Conservation (phyloP, 2,329 filamentous ascomycete species). For the Venturia pyrina region DNA sequence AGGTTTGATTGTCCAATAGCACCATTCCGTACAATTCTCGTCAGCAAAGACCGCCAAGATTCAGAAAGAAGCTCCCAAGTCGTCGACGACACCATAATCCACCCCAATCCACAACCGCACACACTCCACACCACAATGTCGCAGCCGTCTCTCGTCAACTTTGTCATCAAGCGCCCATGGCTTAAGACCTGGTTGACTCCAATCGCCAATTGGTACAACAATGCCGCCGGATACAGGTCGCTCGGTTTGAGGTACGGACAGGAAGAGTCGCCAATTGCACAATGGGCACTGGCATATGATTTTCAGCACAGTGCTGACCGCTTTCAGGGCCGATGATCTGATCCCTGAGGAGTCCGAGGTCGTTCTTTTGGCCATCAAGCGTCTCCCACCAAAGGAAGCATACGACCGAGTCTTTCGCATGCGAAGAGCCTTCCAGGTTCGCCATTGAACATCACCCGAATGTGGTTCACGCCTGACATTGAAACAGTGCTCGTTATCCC, state of each 20-base stretch:
- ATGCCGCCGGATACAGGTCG: slow-evolving; percentile 85
- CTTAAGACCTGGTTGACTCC: slow-evolving; percentile 70
- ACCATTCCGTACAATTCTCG: slow-evolving; percentile 3
- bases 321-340: slow-evolving; percentile 76
- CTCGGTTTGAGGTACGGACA: slow-evolving; percentile 68
- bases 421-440: slow-evolving; percentile 84
- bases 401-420: slow-evolving; percentile 98
- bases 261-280: background rate
- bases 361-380: slow-evolving; percentile 80
- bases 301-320: slow-evolving; percentile 16
- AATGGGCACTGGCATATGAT: background rate
- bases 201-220: slow-evolving; percentile 77
- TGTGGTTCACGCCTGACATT: slow-evolving; percentile 13
- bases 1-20: background rate
- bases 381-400: slow-evolving; percentile 77
- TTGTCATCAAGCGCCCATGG: slow-evolving; percentile 77
- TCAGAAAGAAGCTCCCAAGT: background rate
- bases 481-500: slow-evolving; percentile 52
- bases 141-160: slow-evolving; percentile 48
- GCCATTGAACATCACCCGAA: slow-evolving; percentile 12
- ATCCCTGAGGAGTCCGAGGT: slow-evolving; percentile 85
- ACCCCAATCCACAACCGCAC: slow-evolving; percentile 16
- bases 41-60: background rate
- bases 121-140: slow-evolving; percentile 8
- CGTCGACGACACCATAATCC: slow-evolving; percentile 13